Conservation (phyloP, 192 early-diverging fungal species). For the Coemansia biformis region DNA sequence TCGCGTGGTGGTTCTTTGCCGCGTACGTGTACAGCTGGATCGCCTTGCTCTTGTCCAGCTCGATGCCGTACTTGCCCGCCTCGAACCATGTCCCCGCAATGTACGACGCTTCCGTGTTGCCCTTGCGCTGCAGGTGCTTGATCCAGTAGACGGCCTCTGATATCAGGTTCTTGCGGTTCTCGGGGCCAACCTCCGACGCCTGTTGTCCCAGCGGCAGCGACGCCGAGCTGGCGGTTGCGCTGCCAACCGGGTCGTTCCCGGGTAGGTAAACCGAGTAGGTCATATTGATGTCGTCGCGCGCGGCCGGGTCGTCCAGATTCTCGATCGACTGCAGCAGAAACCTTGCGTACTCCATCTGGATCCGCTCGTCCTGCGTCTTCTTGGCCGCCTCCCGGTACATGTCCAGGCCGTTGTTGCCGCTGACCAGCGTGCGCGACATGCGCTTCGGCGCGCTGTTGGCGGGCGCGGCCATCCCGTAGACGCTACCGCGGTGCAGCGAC, state of each 20-base stretch:
- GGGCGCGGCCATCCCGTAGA: conserved; percentile 30
- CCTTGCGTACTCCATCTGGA: conserved; percentile 72
- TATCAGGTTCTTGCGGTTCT: conserved; percentile 48
- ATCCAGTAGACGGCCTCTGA: conserved; percentile 71
- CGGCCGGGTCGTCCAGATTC: conserved; percentile 42
- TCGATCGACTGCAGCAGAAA: conserved; percentile 68
- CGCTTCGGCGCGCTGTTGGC: conserved; percentile 25
- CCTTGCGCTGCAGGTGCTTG: conserved; percentile 61
- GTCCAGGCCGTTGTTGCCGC: conserved; percentile 51
- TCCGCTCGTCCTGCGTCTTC: conserved; percentile 67
- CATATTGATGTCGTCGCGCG: conserved; percentile 46
- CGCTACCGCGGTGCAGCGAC: conserved; percentile 42
- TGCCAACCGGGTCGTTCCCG: conserved; percentile 21
- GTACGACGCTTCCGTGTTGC: conserved; percentile 67
- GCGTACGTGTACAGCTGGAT: conserved; percentile 58
- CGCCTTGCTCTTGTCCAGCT: conserved; percentile 62
- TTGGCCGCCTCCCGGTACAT: conserved; percentile 72
- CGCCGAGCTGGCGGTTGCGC: conserved; percentile 33
- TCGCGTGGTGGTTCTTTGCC: conserved; percentile 58
- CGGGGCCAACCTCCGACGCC: conserved; percentile 38
- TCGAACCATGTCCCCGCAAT: conserved; percentile 71
- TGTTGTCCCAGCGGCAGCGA: conserved; percentile 48
- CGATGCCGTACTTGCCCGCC: conserved; percentile 54
- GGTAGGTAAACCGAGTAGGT: conserved; percentile 50
- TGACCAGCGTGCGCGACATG: conserved; percentile 50